phyloP scores from a whole-genome alignment of 2,329 filamentous ascomycete species.

The Cercospora beticola region DNA sequence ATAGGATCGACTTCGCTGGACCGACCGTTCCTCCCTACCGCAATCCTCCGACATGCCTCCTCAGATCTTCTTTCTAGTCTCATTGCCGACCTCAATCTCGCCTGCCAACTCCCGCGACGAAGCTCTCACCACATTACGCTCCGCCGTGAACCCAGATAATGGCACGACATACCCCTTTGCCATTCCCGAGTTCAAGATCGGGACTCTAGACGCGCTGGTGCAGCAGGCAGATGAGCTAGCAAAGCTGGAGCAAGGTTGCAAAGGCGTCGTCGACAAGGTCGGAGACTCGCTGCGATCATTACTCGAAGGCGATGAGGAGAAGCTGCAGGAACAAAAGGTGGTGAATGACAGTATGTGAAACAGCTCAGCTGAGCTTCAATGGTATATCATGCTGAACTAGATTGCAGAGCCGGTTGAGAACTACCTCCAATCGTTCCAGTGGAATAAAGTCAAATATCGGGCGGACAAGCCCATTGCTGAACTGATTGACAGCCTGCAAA shows the following conservation, averaged over 20 bases:
- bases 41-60: constrained; percentile 31
- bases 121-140: constrained; percentile 72
- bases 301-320: constrained; percentile 79
- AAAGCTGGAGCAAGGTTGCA: constrained; percentile 79
- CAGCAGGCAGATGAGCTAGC: constrained; percentile 93
- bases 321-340: constrained; percentile 81
- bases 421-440: constrained; percentile 83
- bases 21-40: background rate
- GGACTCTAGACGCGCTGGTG: constrained; percentile 89
- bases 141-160: constrained; percentile 71
- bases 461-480: constrained; percentile 87
- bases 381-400: constrained; percentile 16
- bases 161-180: constrained; percentile 74
- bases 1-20: background rate
- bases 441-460: constrained; percentile 98
- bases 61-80: constrained; percentile 79
- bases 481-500: constrained; percentile 82
- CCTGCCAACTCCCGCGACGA: constrained; percentile 77
- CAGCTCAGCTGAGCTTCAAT: background rate
- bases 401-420: constrained; percentile 84
- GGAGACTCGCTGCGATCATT: constrained; percentile 79
- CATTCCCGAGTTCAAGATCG: constrained; percentile 96
- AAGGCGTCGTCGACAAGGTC: constrained; percentile 82
- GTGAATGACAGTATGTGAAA: constrained; percentile 82
- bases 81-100: constrained; percentile 83